Conservation (phyloP, 2,329 filamentous ascomycete genomes). For the Tolypocladium inflatum region DNA sequence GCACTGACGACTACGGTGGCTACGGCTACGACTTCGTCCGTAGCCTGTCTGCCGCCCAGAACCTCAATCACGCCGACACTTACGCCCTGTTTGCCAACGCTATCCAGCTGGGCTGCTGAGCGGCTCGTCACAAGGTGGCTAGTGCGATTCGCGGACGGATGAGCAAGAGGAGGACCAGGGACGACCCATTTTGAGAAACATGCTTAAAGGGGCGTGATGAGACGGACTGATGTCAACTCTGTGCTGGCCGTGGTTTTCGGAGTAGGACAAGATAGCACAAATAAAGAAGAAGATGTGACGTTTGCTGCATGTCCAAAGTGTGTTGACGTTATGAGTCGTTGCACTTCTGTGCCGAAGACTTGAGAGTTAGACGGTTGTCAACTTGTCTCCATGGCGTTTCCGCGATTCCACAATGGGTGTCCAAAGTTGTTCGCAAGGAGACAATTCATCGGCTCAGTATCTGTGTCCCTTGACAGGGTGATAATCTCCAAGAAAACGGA, state of each 20-base stretch:
- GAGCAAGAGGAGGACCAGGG: neutral
- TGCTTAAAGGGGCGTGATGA: neutral
- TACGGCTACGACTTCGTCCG: constrained; percentile 45
- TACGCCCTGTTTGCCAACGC: constrained; percentile 33
- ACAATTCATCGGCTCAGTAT: too few species aligned
- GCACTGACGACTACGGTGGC: constrained; percentile 49
- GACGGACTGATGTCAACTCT: neutral
- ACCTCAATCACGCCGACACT: constrained; percentile 56
- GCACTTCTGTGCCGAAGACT: too few species aligned
- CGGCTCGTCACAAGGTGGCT: neutral
- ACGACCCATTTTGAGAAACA: neutral
- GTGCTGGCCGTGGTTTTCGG: too few species aligned
- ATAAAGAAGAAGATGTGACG: too few species aligned
- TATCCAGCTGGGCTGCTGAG: constrained; percentile 29
- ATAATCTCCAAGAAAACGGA: too few species aligned
- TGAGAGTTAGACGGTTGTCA: too few species aligned
- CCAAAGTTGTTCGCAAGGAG: too few species aligned
- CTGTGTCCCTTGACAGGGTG: too few species aligned
- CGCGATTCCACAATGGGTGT: too few species aligned
- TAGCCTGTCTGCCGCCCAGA: constrained; percentile 35
- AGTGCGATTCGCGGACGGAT: neutral
- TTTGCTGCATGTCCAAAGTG: too few species aligned
- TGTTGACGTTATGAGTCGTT: too few species aligned
- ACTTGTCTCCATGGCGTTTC: too few species aligned
- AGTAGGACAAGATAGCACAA: neutral